phyloP scores from a whole-genome alignment of 441 rosid genomes.

The Adansonia rubrostipa region DNA sequence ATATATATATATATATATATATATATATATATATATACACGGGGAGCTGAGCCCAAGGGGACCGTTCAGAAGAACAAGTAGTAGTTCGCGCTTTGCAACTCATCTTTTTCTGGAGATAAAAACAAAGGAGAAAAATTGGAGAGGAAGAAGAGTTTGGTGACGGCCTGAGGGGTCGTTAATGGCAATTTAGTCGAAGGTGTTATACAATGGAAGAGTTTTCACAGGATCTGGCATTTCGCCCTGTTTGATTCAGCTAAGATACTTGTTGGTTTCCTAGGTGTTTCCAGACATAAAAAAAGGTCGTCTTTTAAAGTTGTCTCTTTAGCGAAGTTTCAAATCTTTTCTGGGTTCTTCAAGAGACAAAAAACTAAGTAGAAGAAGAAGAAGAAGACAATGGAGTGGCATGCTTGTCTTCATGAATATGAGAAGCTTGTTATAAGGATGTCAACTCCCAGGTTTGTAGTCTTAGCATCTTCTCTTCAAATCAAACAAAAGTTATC shows the following conservation, averaged over 20 bases:
- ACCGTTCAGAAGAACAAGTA: slow-evolving; percentile 44
- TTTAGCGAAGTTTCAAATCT: background rate
- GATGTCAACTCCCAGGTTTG: slow-evolving; percentile 92
- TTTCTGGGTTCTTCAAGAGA: background rate
- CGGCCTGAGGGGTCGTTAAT: slow-evolving; percentile 12
- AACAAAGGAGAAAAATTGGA: slow-evolving; percentile 8
- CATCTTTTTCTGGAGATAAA: background rate
- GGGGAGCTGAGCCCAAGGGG: slow-evolving; percentile 24
- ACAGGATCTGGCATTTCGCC: slow-evolving; percentile 32
- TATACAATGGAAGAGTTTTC: slow-evolving; percentile 12
- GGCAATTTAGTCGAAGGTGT: slow-evolving; percentile 36
- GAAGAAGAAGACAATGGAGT: slow-evolving; percentile 51
- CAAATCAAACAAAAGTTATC: background rate
- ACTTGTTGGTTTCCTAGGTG: slow-evolving; percentile 7
- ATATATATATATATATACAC: too few species aligned
- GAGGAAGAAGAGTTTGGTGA: slow-evolving; percentile 28
- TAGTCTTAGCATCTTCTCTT: background rate
- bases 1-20: slow-evolving; percentile 1
- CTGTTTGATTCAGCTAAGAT: background rate
- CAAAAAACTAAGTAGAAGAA: background rate
- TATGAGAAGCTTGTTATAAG: slow-evolving; percentile 87
- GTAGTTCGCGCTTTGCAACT: slow-evolving; percentile 38
- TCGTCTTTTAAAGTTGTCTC: background rate
- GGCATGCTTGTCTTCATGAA: slow-evolving; percentile 73
- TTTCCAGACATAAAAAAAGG: background rate